Percentiles rank a stretch among this genome's conserved stretches.
Evolutionary conservation across 306 rosid species (phyloP).

Genomic region (Cicer arietinum): DNA sequence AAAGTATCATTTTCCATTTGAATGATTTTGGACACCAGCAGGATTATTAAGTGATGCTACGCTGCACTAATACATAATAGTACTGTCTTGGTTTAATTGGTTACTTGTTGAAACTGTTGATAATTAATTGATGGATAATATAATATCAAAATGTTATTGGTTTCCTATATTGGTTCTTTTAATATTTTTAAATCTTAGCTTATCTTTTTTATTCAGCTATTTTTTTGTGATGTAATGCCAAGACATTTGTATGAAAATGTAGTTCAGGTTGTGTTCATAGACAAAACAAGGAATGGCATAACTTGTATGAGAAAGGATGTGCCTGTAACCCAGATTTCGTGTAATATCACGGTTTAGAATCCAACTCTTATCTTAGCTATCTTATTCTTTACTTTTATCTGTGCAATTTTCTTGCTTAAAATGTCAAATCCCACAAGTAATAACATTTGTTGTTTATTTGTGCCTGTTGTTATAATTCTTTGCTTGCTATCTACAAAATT

Average conservation of each 20-base stretch:
- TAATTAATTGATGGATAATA: slow-evolving; percentile 28
- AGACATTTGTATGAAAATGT: slow-evolving; percentile 6
- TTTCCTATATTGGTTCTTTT: not conserved
- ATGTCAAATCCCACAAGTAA: slow-evolving; percentile 1
- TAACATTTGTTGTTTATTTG: slow-evolving; percentile 17
- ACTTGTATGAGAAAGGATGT: slow-evolving; percentile 33
- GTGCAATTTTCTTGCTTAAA: slow-evolving; percentile 14
- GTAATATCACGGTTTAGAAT: not conserved
- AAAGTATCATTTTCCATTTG: slow-evolving; percentile 27
- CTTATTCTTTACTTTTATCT: slow-evolving; percentile 10
- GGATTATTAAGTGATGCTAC: slow-evolving; percentile 26
- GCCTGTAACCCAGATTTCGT: slow-evolving; percentile 13
- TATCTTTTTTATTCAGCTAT: not conserved
- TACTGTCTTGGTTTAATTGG: slow-evolving; percentile 22
- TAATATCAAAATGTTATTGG: slow-evolving; percentile 2
- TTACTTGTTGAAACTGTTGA: slow-evolving; percentile 12
- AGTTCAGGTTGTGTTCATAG: slow-evolving; percentile 18
- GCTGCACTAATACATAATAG: slow-evolving; percentile 15
- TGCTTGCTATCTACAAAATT: slow-evolving; percentile 33
- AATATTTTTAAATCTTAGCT: not conserved
- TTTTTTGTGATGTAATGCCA: slow-evolving; percentile 16
- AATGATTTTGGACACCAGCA: slow-evolving; percentile 27
- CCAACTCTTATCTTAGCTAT: slow-evolving; percentile 3
- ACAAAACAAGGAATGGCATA: slow-evolving; percentile 28
- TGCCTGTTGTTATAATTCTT: not conserved